Conservation (phyloP, 148 eudicot genomes). For the Vaccinium corymbosum region DNA sequence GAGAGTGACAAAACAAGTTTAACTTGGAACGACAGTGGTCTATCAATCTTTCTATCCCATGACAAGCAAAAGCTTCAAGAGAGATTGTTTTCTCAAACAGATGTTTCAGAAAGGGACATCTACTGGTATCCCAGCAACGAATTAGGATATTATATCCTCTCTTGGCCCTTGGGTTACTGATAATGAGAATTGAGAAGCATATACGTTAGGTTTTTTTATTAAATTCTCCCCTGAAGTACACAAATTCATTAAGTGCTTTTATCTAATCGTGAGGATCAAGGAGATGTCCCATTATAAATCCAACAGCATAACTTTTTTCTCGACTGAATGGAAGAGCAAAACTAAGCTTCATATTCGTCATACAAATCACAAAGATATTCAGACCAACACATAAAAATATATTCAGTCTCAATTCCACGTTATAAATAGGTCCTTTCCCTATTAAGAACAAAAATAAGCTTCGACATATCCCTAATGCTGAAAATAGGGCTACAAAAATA, state of each 20-base stretch:
- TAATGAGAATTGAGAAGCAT: neutral
- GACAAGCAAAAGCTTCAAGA: neutral
- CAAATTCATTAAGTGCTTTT: neutral
- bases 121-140: neutral
- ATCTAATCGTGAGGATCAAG: neutral
- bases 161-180: neutral
- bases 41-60: too few relatives aligned
- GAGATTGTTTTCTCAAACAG: neutral
- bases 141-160: neutral
- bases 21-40: too few relatives aligned
- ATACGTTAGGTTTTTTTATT: neutral
- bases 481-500: neutral
- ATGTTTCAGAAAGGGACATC: neutral
- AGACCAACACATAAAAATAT: neutral
- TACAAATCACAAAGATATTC: neutral
- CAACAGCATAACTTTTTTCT: neutral
- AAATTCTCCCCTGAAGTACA: neutral
- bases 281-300: neutral
- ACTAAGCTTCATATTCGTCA: neutral
- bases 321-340: slow-evolving; percentile 11
- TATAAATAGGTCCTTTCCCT: neutral
- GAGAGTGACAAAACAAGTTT: too few relatives aligned
- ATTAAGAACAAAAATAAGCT: neutral
- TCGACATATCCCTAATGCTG: neutral
- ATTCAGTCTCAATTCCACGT: neutral